Evolutionary conservation across 768 basidiomycete species (phyloP).

Genomic region (Candolleomyces efflorescens): DNA sequence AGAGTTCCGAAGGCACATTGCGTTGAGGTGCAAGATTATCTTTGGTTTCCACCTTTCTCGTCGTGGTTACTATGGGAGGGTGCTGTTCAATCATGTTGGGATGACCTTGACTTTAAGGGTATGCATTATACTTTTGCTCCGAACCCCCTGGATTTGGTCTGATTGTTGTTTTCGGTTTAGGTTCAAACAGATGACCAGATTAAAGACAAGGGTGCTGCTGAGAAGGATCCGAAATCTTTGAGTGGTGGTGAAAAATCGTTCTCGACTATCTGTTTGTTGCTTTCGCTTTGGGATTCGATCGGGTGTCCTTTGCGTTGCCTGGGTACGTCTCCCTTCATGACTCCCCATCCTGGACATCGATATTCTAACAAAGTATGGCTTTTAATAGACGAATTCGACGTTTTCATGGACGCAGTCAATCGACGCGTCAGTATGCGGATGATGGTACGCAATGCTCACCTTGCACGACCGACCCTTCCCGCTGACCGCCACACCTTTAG

Average conservation of each 20-base stretch:
- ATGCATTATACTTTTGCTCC: conserved; percentile 6
- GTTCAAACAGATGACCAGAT: conserved; percentile 83
- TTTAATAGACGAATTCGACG: conserved; percentile 86
- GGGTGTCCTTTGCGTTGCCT: conserved; percentile 92
- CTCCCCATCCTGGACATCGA: neutral
- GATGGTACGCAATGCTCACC: conserved; percentile 57
- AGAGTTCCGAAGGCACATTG: conserved; percentile 83
- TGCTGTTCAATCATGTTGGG: conserved; percentile 75
- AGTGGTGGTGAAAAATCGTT: conserved; percentile 97
- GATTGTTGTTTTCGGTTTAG: conserved; percentile 23
- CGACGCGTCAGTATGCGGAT: conserved; percentile 92
- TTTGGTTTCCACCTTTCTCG: conserved; percentile 80
- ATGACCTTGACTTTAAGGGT: conserved; percentile 66
- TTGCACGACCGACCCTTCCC: neutral
- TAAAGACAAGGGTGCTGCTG: conserved; percentile 53
- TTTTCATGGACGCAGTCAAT: conserved; percentile 95
- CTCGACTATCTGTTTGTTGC: conserved; percentile 87
- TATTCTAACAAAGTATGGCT: neutral
- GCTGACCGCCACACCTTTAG: conserved; percentile 29
- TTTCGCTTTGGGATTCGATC: conserved; percentile 96
- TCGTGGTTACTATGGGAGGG: conserved; percentile 87
- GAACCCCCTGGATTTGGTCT: neutral
- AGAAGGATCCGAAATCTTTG: conserved; percentile 82
- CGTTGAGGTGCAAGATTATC: conserved; percentile 79
- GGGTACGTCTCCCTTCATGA: conserved; percentile 40